A percentile compares a stretch with the other conserved stretches of the same genome.
These are phyloP conservation scores for Ajuga reptans DNA, from an alignment of 305 asterid genomes.

Conservation along the genomic window DNA sequence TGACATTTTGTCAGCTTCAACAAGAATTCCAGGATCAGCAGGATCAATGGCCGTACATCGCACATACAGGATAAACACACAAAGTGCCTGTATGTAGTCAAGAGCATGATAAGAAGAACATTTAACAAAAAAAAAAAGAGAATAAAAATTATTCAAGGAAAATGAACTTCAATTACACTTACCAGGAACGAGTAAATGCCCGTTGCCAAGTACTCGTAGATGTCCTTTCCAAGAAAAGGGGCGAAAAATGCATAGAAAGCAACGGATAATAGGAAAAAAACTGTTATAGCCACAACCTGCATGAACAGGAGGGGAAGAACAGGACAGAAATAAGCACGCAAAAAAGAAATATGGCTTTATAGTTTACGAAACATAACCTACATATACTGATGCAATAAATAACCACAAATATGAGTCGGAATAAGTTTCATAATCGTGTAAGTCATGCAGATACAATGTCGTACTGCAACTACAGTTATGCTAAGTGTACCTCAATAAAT, in stretches of 20 bases:
- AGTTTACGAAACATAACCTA: neutral
- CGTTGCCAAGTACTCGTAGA: conserved; percentile 68
- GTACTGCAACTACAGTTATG: neutral
- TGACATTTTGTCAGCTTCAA: conserved; percentile 56
- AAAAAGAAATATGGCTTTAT: neutral
- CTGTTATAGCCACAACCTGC: conserved; percentile 97
- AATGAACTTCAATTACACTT: conserved; percentile 27
- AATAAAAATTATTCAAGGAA: neutral
- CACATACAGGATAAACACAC: conserved; percentile 72
- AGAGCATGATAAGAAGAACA: conserved; percentile 24
- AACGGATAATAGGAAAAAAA: conserved; percentile 76
- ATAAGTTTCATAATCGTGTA: neutral
- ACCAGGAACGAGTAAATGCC: conserved; percentile 91
- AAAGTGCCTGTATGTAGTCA: conserved; percentile 55
- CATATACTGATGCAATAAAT: neutral
- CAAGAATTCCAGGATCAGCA: conserved; percentile 88
- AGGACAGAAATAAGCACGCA: neutral
- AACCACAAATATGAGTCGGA: neutral
- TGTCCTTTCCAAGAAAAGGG: conserved; percentile 84
- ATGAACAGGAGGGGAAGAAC: conserved; percentile 6
- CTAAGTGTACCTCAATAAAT: neutral
- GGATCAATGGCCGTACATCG: conserved; percentile 97
- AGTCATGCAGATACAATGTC: neutral
- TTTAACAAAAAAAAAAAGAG: neutral
- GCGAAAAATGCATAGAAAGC: conserved; percentile 96